These are phyloP conservation scores for Candida neerlandica DNA, from an alignment of 1,139 yeast genomes.

Conservation along the genomic window DNA sequence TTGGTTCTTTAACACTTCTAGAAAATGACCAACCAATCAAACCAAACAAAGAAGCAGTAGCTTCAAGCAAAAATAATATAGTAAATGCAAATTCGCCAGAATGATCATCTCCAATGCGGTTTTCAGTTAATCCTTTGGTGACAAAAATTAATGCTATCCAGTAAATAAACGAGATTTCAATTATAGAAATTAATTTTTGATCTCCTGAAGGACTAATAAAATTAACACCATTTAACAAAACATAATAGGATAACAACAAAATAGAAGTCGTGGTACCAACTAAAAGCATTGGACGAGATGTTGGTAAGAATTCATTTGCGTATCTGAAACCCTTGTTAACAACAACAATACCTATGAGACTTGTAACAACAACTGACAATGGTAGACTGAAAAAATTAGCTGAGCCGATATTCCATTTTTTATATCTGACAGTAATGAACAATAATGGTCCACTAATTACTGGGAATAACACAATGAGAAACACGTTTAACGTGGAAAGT, in stretches of 20 bases:
- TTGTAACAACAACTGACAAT: slow-evolving; percentile 44
- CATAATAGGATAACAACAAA: slow-evolving; percentile 57
- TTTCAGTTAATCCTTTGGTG: slow-evolving; percentile 48
- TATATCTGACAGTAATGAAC: slow-evolving; percentile 44
- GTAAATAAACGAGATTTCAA: slow-evolving; percentile 55
- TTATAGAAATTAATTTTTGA: slow-evolving; percentile 67
- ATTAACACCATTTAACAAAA: slow-evolving; percentile 51
- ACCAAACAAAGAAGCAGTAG: slow-evolving; percentile 60
- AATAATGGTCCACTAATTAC: slow-evolving; percentile 51
- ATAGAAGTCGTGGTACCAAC: slow-evolving; percentile 45
- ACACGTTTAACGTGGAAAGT: slow-evolving; percentile 50
- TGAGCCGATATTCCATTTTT: slow-evolving; percentile 53
- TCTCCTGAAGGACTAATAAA: slow-evolving; percentile 57
- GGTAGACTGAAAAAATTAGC: slow-evolving; percentile 54
- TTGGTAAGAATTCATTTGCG: slow-evolving; percentile 59
- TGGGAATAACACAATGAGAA: slow-evolving; percentile 58
- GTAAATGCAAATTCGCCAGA: slow-evolving; percentile 65
- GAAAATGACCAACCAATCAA: slow-evolving; percentile 48
- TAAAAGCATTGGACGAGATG: slow-evolving; percentile 49
- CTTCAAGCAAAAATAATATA: slow-evolving; percentile 51
- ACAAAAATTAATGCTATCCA: slow-evolving; percentile 57
- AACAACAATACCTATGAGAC: slow-evolving; percentile 13
- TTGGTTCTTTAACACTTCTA: slow-evolving; percentile 4
- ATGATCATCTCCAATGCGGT: slow-evolving; percentile 45
- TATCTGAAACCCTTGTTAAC: slow-evolving; percentile 35